Evolutionary conservation across 148 eudicot genomes (phyloP), one percentile per base, ranked within the genome.

Genomic region (Rhododendron williamsianum): DNA sequence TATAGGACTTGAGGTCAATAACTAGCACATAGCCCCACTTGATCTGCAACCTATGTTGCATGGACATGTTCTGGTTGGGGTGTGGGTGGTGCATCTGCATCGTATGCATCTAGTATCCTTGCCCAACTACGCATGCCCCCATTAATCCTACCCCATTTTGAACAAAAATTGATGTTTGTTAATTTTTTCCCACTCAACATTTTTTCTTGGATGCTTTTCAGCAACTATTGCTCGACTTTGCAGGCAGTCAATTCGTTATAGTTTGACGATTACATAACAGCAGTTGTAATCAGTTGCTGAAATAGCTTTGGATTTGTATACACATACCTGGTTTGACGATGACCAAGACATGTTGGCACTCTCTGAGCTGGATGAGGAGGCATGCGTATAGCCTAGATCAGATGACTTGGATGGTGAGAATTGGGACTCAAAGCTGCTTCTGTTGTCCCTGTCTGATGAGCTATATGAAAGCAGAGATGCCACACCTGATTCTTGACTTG

Each of bases 381-480:
- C 90, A 9, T 51, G 23, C 52, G 84, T 78, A 71, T 83, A 87
- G 83, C 82, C 88, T 36, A 87, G 71, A 84, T 93, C 94, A 21
- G 91, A 27, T 16, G 92, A 89, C 81, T 91, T 92, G 63, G 89
- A 88, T 56, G 69, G 30, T 58, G 86, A 18, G 67, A 72, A 82
- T 71, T 63, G 86, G 19, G 89, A 84, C 36, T 91, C 93, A 25
- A 89, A 80, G 76, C 92, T 94, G 69, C 93, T 94, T 65, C 87
- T 79, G 52, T 78, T 89, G 33, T 93, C 93, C 0, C 63, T 49
- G 4, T 96, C 95, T 36, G 92, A 71, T 33, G 76, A 91, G 52
- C 89, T 89, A 84, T 4, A 85, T 6, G 98, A 94, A 21, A 89
- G 87, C 45, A 92, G 90, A 65, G 92, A 86, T 35, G 85, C 85